Evolutionary conservation across 108 stramenopile species (phyloP).

Genomic region (Skeletonema menzelii): DNA sequence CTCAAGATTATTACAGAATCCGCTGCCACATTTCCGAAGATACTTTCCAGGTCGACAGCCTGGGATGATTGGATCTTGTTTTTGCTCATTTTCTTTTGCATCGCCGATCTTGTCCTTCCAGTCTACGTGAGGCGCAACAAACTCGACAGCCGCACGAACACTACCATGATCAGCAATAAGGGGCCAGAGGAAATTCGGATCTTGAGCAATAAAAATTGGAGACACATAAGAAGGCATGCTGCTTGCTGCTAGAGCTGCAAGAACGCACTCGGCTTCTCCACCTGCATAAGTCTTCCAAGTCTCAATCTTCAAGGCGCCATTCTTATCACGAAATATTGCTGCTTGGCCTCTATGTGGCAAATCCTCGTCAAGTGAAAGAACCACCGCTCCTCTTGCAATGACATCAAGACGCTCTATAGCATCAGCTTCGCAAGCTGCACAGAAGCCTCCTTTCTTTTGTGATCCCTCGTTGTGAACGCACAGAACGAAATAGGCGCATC

Average conservation of each 20-base stretch:
- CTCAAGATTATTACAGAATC: constrained; percentile 13
- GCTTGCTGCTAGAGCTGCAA: constrained; percentile 7
- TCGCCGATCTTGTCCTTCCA: constrained; percentile 5
- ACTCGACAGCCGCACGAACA: constrained; percentile 13
- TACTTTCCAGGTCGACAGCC: constrained; percentile 13
- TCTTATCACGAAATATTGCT: not conserved
- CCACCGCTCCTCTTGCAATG: constrained; percentile 6
- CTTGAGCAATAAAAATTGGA: constrained; percentile 18
- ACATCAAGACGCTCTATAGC: constrained; percentile 17
- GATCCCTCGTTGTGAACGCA: constrained; percentile 9
- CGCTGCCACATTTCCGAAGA: constrained; percentile 16
- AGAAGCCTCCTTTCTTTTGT: not conserved
- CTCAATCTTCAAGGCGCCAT: constrained; percentile 1
- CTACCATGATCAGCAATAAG: constrained; percentile 6
- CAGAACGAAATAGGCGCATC: constrained; percentile 1
- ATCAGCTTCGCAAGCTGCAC: constrained; percentile 2
- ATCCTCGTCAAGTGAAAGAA: constrained; percentile 10
- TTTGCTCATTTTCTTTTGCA: not conserved
- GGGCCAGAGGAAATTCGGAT: constrained; percentile 12
- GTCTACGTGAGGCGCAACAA: constrained; percentile 14
- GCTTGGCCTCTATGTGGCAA: constrained; percentile 10
- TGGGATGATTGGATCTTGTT: constrained; percentile 2
- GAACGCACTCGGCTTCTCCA: constrained; percentile 7
- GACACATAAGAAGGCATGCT: constrained; percentile 4
- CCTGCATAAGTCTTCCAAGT: constrained; percentile 9